A percentile compares a stretch with the other conserved stretches of the same genome.
phyloP scores from a whole-genome alignment of 805 yeast genomes.

The Nakazawaea sp. region DNA sequence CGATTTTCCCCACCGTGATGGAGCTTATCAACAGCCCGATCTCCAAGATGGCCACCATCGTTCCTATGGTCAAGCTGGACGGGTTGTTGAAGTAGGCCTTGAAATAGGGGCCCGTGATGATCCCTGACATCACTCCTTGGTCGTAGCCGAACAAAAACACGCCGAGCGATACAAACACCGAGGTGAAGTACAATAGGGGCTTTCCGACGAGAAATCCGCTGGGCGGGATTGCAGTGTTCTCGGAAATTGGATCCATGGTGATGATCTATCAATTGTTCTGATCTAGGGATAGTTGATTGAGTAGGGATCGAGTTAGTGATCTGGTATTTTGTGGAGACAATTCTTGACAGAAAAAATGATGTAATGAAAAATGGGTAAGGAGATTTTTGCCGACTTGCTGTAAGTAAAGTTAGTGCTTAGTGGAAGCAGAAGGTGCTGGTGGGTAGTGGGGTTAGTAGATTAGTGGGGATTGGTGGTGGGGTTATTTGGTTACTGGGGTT shows the following conservation, averaged over 20 bases:
- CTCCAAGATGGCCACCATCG: slow-evolving; percentile 81
- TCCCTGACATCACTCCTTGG: slow-evolving; percentile 85
- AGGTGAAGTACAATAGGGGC: slow-evolving; percentile 28
- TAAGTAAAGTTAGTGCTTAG: too few species aligned
- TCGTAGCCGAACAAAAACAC: slow-evolving; percentile 74
- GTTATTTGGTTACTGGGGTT: too few species aligned
- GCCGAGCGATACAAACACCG: slow-evolving; percentile 56
- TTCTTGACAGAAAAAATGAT: too few species aligned
- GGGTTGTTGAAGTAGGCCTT: slow-evolving; percentile 64
- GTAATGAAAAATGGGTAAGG: too few species aligned
- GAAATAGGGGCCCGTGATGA: slow-evolving; percentile 67
- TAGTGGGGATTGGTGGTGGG: too few species aligned
- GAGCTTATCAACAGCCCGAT: slow-evolving; percentile 78
- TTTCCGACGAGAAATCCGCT: slow-evolving; percentile 11
- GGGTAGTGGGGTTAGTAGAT: too few species aligned
- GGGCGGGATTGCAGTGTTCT: slow-evolving; percentile 8
- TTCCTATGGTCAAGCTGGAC: slow-evolving; percentile 62
- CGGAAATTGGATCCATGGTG: slow-evolving; percentile 2
- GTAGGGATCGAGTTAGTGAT: background rate
- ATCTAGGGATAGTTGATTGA: too few species aligned
- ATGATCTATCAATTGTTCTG: too few species aligned
- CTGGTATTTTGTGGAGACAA: too few species aligned
- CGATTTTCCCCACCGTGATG: slow-evolving; percentile 65
- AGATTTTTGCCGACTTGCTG: too few species aligned
- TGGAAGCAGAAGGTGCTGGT: too few species aligned